Percentiles rank a stretch among this genome's conserved stretches.
Evolutionary conservation across 805 yeast species (phyloP).

Genomic region (Candida ovalis): DNA sequence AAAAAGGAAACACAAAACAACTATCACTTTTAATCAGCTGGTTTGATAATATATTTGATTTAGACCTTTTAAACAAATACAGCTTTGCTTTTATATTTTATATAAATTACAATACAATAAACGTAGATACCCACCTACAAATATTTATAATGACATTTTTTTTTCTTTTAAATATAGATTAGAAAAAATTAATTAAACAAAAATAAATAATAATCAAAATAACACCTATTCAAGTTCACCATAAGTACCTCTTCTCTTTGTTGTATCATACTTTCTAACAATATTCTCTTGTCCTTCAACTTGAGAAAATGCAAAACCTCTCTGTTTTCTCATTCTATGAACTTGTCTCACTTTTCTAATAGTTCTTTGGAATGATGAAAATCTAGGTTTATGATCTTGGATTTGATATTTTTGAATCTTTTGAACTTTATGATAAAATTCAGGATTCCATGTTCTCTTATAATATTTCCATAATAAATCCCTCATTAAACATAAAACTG

Average conservation of each 20-base stretch:
- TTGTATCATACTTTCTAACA: constrained; percentile 92
- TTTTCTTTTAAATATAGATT: too few relatives aligned
- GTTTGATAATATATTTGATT: too few relatives aligned
- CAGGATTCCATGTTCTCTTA: constrained; percentile 88
- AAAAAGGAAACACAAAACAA: too few relatives aligned
- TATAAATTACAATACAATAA: too few relatives aligned
- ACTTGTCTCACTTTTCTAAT: constrained; percentile 97
- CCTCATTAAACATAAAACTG: constrained; percentile 73
- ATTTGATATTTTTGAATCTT: constrained; percentile 94
- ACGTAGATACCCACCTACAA: too few relatives aligned
- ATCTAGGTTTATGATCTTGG: constrained; percentile 91
- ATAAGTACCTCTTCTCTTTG: constrained; percentile 49
- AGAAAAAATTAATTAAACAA: not conserved
- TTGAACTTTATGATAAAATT: constrained; percentile 91
- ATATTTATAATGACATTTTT: too few relatives aligned
- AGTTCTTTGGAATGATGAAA: constrained; percentile 95
- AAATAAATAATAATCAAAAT: not conserved
- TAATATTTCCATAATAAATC: constrained; percentile 94
- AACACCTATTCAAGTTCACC: constrained; percentile 27
- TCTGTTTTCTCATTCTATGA: constrained; percentile 94
- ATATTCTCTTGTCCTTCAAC: constrained; percentile 91
- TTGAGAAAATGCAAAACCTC: constrained; percentile 98
- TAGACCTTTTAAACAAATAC: too few relatives aligned
- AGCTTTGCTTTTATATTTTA: too few relatives aligned
- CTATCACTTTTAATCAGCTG: too few relatives aligned